These are phyloP conservation scores for Rhodotorula diobovata DNA, from an alignment of 768 basidiomycete species.

Conservation along the genomic window DNA sequence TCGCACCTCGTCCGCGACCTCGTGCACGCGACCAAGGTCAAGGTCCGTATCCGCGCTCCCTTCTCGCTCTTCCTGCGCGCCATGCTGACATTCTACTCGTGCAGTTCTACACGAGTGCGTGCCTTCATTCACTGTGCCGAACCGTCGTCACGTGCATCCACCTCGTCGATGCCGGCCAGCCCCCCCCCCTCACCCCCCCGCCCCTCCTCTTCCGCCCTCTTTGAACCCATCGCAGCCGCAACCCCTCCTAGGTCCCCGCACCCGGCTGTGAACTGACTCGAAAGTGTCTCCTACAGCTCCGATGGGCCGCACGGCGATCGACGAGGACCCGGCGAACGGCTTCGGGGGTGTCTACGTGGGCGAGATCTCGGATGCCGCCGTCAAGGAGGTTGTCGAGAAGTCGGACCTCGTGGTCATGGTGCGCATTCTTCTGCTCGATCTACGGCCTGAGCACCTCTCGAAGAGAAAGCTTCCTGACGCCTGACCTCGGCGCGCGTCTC, in stretches of 20 bases:
- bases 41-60: conserved; percentile 61
- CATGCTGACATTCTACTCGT: conserved; percentile 47
- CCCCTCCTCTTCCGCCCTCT: too few species aligned
- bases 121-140: too few species aligned
- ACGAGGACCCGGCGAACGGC: conserved; percentile 60
- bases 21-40: conserved; percentile 59
- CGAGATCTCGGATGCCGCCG: conserved; percentile 60
- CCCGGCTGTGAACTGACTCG: too few species aligned
- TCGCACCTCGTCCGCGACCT: conserved; percentile 62
- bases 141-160: too few species aligned
- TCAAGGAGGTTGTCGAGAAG: conserved; percentile 67
- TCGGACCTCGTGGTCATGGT: conserved; percentile 72
- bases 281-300: conserved; percentile 28
- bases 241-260: too few species aligned
- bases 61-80: conserved; percentile 49
- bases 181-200: too few species aligned
- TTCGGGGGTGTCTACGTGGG: conserved; percentile 79
- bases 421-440: background rate
- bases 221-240: too few species aligned
- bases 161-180: too few species aligned
- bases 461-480: too few species aligned
- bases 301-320: conserved; percentile 63
- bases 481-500: background rate
- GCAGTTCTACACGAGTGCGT: conserved; percentile 38
- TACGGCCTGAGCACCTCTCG: conserved; percentile 48